Evolutionary conservation across 2,329 filamentous ascomycete genomes (phyloP).

Genomic region (Alternaria postmessia): DNA sequence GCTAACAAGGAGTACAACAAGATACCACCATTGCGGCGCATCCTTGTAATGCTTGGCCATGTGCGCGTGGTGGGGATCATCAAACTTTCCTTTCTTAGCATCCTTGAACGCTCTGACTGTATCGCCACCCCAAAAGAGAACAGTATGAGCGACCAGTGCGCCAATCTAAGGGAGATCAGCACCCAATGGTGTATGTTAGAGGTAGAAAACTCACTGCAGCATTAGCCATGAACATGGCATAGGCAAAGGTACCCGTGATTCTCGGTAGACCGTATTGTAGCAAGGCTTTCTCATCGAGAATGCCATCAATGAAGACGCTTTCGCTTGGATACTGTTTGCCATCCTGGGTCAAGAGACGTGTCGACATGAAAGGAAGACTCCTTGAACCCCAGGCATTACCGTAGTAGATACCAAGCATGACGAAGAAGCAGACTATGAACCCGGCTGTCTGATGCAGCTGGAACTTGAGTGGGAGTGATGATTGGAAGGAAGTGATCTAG

Average conservation of each 20-base stretch:
- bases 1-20: constrained; percentile 18
- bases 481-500: constrained; percentile 27
- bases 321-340: constrained; percentile 19
- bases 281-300: constrained; percentile 22
- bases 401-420: constrained; percentile 25
- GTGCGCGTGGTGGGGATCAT: constrained; percentile 21
- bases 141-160: constrained; percentile 19
- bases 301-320: constrained; percentile 19
- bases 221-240: constrained; percentile 29
- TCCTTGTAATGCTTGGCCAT: constrained; percentile 25
- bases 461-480: constrained; percentile 24
- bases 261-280: constrained; percentile 22
- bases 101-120: constrained; percentile 19
- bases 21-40: constrained; percentile 27
- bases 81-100: constrained; percentile 18
- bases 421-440: constrained; percentile 18
- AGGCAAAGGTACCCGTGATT: constrained; percentile 23
- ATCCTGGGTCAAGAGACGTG: constrained; percentile 20
- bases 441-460: constrained; percentile 23
- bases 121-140: constrained; percentile 26
- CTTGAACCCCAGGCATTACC: constrained; percentile 25
- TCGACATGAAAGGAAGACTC: constrained; percentile 24
- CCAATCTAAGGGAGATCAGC: constrained; percentile 17
- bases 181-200: background rate
- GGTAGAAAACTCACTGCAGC: constrained; percentile 14